Percentiles rank a stretch among this genome's conserved stretches.
Conservation (phyloP, 495 filamentous ascomycete species). For the Aspergillus asperescens region DNA sequence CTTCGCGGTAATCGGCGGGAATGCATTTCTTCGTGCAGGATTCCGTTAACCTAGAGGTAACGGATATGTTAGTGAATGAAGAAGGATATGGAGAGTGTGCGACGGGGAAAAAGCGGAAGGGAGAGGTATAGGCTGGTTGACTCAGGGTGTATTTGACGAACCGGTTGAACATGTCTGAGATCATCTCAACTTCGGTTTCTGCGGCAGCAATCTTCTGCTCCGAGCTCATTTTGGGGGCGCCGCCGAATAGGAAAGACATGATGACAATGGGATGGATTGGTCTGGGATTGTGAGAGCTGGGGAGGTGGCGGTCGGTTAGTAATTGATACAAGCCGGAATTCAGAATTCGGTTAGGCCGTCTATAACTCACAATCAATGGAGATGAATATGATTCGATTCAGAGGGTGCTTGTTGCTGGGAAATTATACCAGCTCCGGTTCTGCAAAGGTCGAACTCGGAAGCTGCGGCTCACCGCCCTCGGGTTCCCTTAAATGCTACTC, state of each 20-base stretch:
- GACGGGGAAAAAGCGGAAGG: no score
- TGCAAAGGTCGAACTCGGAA: constrained; percentile 12
- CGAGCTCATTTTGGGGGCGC: constrained; percentile 77
- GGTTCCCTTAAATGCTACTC: constrained; percentile 7
- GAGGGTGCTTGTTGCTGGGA: background rate
- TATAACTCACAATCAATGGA: constrained; percentile 2
- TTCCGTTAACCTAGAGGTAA: constrained; percentile 60
- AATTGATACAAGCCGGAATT: background rate
- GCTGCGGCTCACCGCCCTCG: constrained; percentile 15
- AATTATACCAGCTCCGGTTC: constrained; percentile 4
- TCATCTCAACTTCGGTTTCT: constrained; percentile 86
- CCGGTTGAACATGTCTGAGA: constrained; percentile 96
- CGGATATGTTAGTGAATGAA: background rate
- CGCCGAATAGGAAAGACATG: constrained; percentile 95
- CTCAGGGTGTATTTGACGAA: no score
- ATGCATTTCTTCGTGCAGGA: constrained; percentile 92
- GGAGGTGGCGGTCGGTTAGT: background rate
- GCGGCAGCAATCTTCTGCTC: constrained; percentile 93
- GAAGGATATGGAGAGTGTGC: background rate
- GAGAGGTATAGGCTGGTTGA: no score
- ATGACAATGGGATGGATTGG: constrained; percentile 28
- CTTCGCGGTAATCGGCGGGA: constrained; percentile 83
- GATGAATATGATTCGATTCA: background rate
- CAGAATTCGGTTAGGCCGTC: no score
- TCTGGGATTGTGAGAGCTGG: background rate